Conservation (phyloP, 768 basidiomycete species). For the Russula brevipes region DNA sequence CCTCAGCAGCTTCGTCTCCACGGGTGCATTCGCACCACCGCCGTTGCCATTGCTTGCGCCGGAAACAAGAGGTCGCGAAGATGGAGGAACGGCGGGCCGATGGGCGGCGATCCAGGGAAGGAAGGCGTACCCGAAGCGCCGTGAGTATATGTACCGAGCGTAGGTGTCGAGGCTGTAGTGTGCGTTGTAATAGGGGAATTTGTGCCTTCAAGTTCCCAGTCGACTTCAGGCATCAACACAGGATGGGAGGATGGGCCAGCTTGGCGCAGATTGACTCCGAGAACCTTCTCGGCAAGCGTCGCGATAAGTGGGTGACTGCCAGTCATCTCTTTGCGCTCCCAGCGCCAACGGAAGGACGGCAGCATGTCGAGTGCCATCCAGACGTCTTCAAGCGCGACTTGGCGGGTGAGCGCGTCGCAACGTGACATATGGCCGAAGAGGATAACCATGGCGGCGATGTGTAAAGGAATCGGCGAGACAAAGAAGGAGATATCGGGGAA, state of each 20-base stretch:
- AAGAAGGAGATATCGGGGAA: slow-evolving; percentile 88
- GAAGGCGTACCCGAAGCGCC: slow-evolving; percentile 28
- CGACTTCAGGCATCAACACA: slow-evolving; percentile 40
- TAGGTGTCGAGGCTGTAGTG: slow-evolving; percentile 22
- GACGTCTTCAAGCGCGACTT: slow-evolving; percentile 72
- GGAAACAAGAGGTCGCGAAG: slow-evolving; percentile 2
- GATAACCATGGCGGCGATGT: slow-evolving; percentile 89
- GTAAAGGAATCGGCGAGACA: slow-evolving; percentile 81
- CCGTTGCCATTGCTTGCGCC: not conserved
- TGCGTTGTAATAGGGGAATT: slow-evolving; percentile 11
- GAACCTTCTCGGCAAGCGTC: slow-evolving; percentile 74
- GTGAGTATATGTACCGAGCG: slow-evolving; percentile 34
- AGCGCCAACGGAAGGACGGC: slow-evolving; percentile 86
- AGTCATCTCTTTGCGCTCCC: slow-evolving; percentile 79
- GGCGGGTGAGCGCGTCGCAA: slow-evolving; percentile 57
- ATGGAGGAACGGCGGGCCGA: slow-evolving; percentile 11
- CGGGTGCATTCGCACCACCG: not conserved
- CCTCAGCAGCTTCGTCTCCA: slow-evolving; percentile 44
- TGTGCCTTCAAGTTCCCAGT: slow-evolving; percentile 41
- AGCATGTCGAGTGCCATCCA: slow-evolving; percentile 87
- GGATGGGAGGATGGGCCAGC: slow-evolving; percentile 40
- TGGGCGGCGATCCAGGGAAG: slow-evolving; percentile 27
- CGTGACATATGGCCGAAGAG: slow-evolving; percentile 82
- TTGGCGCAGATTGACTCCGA: slow-evolving; percentile 64
- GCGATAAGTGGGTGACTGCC: slow-evolving; percentile 82